Evolutionary conservation across 108 stramenopile genomes (phyloP).

Genomic region (Nitzschia sp.): DNA sequence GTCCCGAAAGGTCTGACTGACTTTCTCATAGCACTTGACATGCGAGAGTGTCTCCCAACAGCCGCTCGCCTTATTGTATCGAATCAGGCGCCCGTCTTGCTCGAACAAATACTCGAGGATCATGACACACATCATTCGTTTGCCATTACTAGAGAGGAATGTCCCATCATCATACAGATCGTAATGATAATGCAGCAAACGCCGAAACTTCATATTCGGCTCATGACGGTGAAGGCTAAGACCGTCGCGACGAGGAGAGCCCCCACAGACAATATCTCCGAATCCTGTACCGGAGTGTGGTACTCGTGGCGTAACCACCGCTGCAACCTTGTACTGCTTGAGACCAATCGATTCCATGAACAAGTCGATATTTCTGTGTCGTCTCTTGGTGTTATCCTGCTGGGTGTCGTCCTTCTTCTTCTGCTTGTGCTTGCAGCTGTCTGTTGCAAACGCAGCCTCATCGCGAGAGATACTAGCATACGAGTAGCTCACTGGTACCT

Average conservation of each 20-base stretch:
- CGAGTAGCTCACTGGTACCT: too few species aligned
- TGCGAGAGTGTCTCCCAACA: neutral
- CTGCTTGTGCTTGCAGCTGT: too few species aligned
- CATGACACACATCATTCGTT: neutral
- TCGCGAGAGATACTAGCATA: too few species aligned
- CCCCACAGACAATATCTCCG: neutral
- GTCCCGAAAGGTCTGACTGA: constrained; percentile 8
- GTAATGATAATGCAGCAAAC: neutral
- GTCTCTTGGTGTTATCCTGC: too few species aligned
- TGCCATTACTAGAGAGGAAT: neutral
- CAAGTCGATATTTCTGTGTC: too few species aligned
- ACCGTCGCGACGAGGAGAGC: neutral
- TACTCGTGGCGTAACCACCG: too few species aligned
- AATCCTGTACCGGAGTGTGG: too few species aligned
- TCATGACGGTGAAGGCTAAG: too few species aligned
- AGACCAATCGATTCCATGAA: too few species aligned
- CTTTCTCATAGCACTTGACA: neutral
- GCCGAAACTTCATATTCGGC: neutral
- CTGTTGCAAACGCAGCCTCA: too few species aligned
- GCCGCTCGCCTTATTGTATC: neutral
- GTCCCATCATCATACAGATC: constrained; percentile 8
- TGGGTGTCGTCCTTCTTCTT: too few species aligned
- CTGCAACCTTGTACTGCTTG: too few species aligned
- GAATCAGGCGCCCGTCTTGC: neutral
- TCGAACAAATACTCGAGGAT: neutral